Evolutionary conservation across 306 rosid genomes (phyloP), one percentile per base, ranked within the genome.

Genomic region (Vachellia pachyceras): DNA sequence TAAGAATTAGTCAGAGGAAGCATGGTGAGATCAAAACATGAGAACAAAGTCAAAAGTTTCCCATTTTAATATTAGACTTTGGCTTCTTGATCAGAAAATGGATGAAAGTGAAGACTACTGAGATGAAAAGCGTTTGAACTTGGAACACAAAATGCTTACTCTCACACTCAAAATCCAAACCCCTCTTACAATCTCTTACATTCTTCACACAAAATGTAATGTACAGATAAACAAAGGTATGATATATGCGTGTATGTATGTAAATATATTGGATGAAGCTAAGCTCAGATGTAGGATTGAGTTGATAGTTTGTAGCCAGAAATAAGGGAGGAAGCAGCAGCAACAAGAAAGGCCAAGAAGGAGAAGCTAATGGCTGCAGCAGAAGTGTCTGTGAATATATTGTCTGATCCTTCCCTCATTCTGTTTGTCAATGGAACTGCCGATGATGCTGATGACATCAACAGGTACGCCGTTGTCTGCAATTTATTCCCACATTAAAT

Each of bases 371-470:
- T 91, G 74, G 99, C 79, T 15, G 94, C 78, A 17, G 94, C 79
- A 25, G 89, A 87, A 39, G 95, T 5, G 79, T 91, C 98, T 10
- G 92, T 85, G 33, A 95, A 93, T 69, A 85, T 78, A 81, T 91
- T 90, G 81, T 93, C 97, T 23, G 83, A 81, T 5, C 84, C 82
- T 86, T 82, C 91, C 66, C 98, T 85, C 88, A 93, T 82, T n/a
- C 85, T 83, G 37, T 93, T 85, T 77, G 93, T 96, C 58, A 87
- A 1, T 3, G 99, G 96, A 75, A 85, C 68, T 0, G 94, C 96
- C 0, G 97, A 55, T 25, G 99, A 95, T 4, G 93, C 88, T 6
- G 98, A 76, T 54, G 99, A 95, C 63, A 95, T 84, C 88, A 91
- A 63, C 23, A 95, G 81, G 79, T 91, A 93, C 5, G 99, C 93